A percentile compares a stretch with the other conserved stretches of the same genome.
Conservation (phyloP, 1,284 basidiomycete genomes). For the Heterobasidion annosum region DNA sequence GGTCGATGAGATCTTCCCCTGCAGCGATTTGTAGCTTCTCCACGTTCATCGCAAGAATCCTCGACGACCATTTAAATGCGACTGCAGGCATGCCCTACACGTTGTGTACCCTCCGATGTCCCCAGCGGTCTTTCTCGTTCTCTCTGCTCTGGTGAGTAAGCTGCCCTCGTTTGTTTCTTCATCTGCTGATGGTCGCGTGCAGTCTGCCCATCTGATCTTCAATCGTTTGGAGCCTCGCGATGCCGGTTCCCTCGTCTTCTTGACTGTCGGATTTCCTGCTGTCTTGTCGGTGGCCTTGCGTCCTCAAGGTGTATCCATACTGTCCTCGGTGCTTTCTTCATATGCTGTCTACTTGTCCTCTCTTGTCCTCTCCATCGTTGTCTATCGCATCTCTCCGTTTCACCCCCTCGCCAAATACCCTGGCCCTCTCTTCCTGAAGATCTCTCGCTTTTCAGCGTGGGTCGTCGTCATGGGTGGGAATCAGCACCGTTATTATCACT, state of each 20-base stretch:
- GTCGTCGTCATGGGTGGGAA: conserved; percentile 23
- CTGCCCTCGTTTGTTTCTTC: neutral
- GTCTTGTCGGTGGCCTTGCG: neutral
- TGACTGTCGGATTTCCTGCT: neutral
- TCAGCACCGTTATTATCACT: conserved; percentile 23
- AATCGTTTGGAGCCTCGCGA: neutral
- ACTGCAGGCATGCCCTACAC: too few relatives aligned
- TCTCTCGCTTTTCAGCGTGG: conserved; percentile 25
- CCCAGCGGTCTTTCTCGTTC: too few relatives aligned
- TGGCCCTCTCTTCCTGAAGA: conserved; percentile 26
- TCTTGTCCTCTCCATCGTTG: conserved; percentile 22
- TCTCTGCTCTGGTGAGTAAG: too few relatives aligned
- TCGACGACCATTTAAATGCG: too few relatives aligned
- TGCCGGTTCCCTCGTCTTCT: neutral
- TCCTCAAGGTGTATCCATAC: neutral
- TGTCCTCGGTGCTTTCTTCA: neutral
- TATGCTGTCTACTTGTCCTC: neutral
- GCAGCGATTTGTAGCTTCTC: too few relatives aligned
- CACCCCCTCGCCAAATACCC: conserved; percentile 34
- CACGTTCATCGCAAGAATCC: too few relatives aligned
- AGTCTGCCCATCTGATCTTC: neutral
- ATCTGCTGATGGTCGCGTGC: neutral
- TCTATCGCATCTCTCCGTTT: conserved; percentile 33
- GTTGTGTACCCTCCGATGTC: too few relatives aligned
- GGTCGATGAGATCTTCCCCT: too few relatives aligned